These are phyloP conservation scores for Trichoderma virens DNA, from an alignment of 495 filamentous ascomycete genomes.

Conservation along the genomic window DNA sequence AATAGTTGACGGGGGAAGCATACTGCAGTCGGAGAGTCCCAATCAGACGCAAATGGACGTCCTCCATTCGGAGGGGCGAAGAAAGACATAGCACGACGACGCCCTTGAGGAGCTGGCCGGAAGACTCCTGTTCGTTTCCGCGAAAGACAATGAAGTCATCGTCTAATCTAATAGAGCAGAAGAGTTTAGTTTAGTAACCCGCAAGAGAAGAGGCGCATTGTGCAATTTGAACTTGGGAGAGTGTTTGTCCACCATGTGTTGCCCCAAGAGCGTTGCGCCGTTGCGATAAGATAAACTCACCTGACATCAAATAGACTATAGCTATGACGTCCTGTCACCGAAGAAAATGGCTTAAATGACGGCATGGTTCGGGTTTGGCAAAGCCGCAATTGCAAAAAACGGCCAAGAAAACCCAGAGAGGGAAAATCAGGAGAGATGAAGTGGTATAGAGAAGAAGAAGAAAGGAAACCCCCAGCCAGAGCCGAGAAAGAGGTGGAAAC, in stretches of 20 bases:
- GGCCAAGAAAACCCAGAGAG: not conserved
- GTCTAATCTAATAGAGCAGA: conserved; percentile 52
- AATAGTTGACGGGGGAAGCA: conserved; percentile 17
- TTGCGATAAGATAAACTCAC: conserved; percentile 26
- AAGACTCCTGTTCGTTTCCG: conserved; percentile 65
- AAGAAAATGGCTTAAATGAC: conserved; percentile 42
- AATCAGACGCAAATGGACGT: conserved; percentile 62
- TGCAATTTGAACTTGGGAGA: no score
- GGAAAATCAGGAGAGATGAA: not conserved
- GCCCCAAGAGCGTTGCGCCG: not conserved
- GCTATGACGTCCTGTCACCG: conserved; percentile 32
- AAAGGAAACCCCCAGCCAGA: not conserved
- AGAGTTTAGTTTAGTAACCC: no score
- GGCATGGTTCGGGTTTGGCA: conserved; percentile 30
- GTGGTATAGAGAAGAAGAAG: not conserved
- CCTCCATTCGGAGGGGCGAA: conserved; percentile 59
- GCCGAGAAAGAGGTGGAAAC: not conserved
- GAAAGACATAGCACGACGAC: conserved; percentile 67
- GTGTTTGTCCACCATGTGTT: no score
- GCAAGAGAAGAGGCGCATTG: no score
- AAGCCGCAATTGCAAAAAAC: not conserved
- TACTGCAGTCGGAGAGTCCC: conserved; percentile 65
- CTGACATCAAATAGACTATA: conserved; percentile 48
- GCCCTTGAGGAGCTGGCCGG: conserved; percentile 66
- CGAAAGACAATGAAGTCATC: conserved; percentile 74